A percentile compares a stretch with the other conserved stretches of the same genome.
Conservation (phyloP, 345 rosid species). For the Euphorbia peplus region DNA sequence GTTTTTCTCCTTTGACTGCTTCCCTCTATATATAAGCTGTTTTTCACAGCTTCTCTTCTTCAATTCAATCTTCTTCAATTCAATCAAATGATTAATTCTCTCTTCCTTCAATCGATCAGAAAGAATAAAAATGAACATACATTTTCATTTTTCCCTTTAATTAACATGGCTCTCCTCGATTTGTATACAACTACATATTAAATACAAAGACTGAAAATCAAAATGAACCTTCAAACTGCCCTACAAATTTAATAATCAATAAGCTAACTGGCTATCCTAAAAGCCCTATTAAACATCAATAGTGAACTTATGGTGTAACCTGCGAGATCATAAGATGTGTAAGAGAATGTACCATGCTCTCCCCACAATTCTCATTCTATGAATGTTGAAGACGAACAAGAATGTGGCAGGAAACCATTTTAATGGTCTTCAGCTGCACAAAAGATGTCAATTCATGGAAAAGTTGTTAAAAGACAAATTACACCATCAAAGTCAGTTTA, state of each 20-base stretch:
- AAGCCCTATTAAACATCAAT: not conserved
- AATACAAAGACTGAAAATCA: too few relatives aligned
- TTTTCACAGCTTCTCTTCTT: too few relatives aligned
- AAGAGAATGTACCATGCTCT: not conserved
- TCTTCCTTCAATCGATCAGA: too few relatives aligned
- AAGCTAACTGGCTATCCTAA: not conserved
- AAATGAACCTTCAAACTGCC: not conserved
- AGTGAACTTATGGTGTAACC: not conserved
- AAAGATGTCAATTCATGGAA: not conserved
- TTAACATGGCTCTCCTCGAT: too few relatives aligned
- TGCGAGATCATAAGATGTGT: not conserved
- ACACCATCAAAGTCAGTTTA: slow-evolving; percentile 1
- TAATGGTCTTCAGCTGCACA: not conserved
- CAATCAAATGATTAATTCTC: too few relatives aligned
- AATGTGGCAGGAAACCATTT: not conserved
- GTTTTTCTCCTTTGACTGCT: too few relatives aligned
- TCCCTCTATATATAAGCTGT: too few relatives aligned
- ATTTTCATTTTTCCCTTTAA: too few relatives aligned
- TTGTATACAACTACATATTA: too few relatives aligned
- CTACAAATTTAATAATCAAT: not conserved
- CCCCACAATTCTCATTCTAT: not conserved
- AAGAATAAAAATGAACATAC: too few relatives aligned
- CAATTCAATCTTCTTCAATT: too few relatives aligned
- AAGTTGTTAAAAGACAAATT: not conserved
- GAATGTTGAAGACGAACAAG: not conserved